phyloP scores from a whole-genome alignment of 176 grass and related monocot genomes.

The Miscanthus lutarioriparius region DNA sequence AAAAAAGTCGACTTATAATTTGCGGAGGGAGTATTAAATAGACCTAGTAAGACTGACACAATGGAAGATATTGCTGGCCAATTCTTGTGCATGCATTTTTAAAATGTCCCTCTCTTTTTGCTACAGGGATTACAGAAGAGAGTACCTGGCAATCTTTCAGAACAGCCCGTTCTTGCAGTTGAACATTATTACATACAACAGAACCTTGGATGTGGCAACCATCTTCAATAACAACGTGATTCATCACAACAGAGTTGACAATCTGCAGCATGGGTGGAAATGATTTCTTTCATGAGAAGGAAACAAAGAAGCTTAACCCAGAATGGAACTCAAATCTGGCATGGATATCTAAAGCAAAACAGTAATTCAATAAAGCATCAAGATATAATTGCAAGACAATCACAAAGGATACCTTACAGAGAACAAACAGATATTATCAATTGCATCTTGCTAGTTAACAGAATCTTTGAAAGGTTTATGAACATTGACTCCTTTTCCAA shows the following conservation, averaged over 20 bases:
- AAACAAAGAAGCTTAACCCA: not conserved
- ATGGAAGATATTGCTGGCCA: not conserved
- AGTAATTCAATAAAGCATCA: conserved; percentile 8
- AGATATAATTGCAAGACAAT: not conserved
- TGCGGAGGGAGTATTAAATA: too few species aligned
- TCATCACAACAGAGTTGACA: conserved; percentile 93
- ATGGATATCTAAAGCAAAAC: not conserved
- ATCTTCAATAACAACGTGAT: conserved; percentile 96
- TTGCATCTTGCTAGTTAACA: not conserved
- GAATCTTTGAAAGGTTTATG: not conserved
- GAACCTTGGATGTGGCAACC: conserved; percentile 92
- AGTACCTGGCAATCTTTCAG: conserved; percentile 96
- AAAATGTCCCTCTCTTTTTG: not conserved
- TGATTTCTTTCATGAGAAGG: not conserved
- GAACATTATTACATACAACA: conserved; percentile 91
- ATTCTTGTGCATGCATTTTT: not conserved
- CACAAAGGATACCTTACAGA: not conserved
- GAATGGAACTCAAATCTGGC: not conserved
- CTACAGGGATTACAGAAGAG: not conserved
- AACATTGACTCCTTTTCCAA: not conserved
- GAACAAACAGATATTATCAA: conserved; percentile 10
- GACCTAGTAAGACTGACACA: not conserved
- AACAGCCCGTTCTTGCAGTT: conserved; percentile 91
- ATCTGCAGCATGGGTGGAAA: conserved; percentile 54
- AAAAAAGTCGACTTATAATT: too few species aligned